These are phyloP conservation scores for Eruca vesicaria DNA, from an alignment of 441 rosid species.

Conservation along the genomic window DNA sequence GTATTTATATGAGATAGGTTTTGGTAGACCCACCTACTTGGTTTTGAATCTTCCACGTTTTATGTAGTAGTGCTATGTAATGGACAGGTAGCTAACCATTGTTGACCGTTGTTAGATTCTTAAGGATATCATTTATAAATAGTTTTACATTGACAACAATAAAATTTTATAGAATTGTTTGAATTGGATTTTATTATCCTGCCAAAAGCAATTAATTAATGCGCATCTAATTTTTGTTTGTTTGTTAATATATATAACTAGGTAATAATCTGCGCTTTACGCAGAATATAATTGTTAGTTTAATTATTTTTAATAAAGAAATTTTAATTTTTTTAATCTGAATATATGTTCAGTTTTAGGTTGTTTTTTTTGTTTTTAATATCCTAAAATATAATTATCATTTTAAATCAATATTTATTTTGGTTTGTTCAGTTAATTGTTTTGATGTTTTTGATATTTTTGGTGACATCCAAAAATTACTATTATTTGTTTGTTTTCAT, in stretches of 20 bases:
- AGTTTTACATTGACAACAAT: not conserved
- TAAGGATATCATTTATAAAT: not conserved
- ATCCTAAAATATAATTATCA: too few relatives aligned
- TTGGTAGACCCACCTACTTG: conserved; percentile 27
- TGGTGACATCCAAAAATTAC: too few relatives aligned
- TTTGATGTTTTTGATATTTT: too few relatives aligned
- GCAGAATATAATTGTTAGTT: too few relatives aligned
- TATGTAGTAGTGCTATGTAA: not conserved
- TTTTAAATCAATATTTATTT: too few relatives aligned
- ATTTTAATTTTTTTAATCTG: too few relatives aligned
- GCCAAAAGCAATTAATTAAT: not conserved
- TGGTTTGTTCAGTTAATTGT: too few relatives aligned
- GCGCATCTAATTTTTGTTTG: not conserved
- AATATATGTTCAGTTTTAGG: too few relatives aligned
- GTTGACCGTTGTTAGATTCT: conserved; percentile 5
- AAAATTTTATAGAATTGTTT: not conserved
- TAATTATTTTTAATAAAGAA: too few relatives aligned
- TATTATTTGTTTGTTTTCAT: too few relatives aligned
- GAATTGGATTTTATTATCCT: not conserved
- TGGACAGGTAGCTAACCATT: conserved; percentile 13
- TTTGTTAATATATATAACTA: not conserved
- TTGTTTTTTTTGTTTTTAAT: too few relatives aligned
- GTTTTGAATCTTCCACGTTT: conserved; percentile 26
- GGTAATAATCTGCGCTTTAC: too few relatives aligned
- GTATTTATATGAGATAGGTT: not conserved